A percentile compares a stretch with the other conserved stretches of the same genome.
phyloP scores from a whole-genome alignment of 176 grass and related monocot species.

The Leersia perrieri region DNA sequence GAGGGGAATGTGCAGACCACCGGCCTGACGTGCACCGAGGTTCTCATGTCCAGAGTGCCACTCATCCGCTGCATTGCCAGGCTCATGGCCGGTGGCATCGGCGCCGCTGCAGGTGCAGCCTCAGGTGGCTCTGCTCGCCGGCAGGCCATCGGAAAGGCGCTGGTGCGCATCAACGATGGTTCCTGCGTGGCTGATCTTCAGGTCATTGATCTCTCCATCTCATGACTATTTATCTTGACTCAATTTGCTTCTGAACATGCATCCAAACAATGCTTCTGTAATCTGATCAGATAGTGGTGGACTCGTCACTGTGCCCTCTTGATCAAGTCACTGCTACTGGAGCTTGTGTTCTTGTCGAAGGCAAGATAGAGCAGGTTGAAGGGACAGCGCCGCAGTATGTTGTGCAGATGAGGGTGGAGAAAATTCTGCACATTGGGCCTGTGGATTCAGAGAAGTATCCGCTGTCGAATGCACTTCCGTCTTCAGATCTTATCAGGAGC shows the following conservation, averaged over 20 bases:
- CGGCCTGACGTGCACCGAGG: constrained; percentile 38
- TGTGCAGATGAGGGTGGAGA: constrained; percentile 59
- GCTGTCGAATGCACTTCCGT: constrained; percentile 25
- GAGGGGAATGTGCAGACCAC: background rate
- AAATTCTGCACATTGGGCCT: constrained; percentile 50
- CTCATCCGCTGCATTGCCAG: constrained; percentile 46
- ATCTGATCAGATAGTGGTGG: constrained; percentile 48
- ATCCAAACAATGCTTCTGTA: background rate
- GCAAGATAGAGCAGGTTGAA: constrained; percentile 38
- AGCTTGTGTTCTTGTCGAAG: constrained; percentile 54
- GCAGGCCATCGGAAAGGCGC: background rate
- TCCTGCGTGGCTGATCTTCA: constrained; percentile 57
- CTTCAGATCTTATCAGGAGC: constrained; percentile 39
- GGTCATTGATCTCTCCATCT: constrained; percentile 20
- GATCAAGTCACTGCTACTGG: constrained; percentile 42
- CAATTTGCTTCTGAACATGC: background rate
- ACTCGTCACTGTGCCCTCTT: constrained; percentile 45
- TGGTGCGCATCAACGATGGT: constrained; percentile 60
- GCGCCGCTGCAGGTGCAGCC: background rate
- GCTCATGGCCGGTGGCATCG: background rate
- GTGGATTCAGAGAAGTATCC: constrained; percentile 49
- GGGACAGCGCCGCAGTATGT: background rate
- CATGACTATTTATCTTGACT: background rate
- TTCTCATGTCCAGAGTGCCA: constrained; percentile 34
- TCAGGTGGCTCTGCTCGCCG: background rate